Evolutionary conservation across 1,139 yeast genomes (phyloP), one percentile per base, ranked within the genome.

Genomic region (Hansenula lynferdii): DNA sequence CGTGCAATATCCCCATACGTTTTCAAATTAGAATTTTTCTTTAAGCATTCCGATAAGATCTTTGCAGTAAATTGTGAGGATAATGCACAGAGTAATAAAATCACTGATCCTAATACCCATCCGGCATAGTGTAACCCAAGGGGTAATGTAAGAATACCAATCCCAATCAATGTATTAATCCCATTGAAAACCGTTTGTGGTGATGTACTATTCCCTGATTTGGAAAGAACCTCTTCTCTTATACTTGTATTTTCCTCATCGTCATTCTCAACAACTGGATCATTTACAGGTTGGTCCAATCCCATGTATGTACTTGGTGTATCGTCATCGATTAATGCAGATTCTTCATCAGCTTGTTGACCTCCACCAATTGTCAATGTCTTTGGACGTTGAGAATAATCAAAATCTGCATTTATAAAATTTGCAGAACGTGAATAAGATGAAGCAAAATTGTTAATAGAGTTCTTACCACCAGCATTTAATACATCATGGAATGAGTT

Each of bases 161-260:
- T 77, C 0, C 97, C 97, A 52, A 89, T 78, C 32, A 89, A 65
- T 0, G 89, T 85, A 57, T 90, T 90, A 40, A 89, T 80, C 4
- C 95, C 79, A 57, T 90, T 90, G 67, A 90, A 87, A 17, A 85
- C 67, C 0, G 97, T 90, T 58, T 90, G 97, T 1, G 90, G 83
- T 0, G 80, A 82, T 0, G 97, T 89, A 22, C 54, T 49, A 24
- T 43, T 45, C 1, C 57, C 57, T 1, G 45, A 5, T 84, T 79
- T 54, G 73, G 84, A 33, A 80, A 50, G 24, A 1, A 40, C 42
- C 6, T 39, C 34, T 6, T 43, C 40, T 19, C 53, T 31, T 2
- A 48, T 16, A 26, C 54, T 51, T 27, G 80, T 19, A 75, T 75
- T 25, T 77, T 66, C 41, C 78, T 74, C 2, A 16, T 16, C 20